Conservation (phyloP, 2,329 filamentous ascomycete species). For the Pochonia chlamydosporia region DNA sequence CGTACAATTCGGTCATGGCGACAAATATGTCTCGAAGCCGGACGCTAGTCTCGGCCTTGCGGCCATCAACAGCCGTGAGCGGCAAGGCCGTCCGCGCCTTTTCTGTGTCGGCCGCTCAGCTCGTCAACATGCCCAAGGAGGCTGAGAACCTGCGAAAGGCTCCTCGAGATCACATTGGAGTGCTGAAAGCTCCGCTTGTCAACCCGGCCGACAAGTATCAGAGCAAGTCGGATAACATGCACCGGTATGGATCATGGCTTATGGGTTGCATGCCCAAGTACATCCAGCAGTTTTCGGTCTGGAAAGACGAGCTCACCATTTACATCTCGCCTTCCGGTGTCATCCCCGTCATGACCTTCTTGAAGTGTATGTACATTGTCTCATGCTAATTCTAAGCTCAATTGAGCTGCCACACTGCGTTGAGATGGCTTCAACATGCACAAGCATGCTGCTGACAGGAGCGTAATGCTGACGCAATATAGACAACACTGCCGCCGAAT, state of each 20-base stretch:
- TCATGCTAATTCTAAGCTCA: constrained; percentile 1
- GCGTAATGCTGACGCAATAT: neutral
- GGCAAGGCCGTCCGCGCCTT: constrained; percentile 42
- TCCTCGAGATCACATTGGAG: constrained; percentile 49
- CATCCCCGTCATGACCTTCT: constrained; percentile 86
- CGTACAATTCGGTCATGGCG: constrained; percentile 45
- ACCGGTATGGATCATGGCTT: constrained; percentile 93
- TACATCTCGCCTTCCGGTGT: constrained; percentile 86
- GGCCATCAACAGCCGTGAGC: constrained; percentile 37
- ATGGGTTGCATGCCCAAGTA: constrained; percentile 97
- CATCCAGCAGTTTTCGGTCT: constrained; percentile 97
- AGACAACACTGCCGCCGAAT: constrained; percentile 96
- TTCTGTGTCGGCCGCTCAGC: constrained; percentile 39
- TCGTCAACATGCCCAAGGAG: constrained; percentile 55
- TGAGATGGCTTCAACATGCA: neutral
- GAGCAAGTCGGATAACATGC: constrained; percentile 79
- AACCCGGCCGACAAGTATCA: constrained; percentile 93
- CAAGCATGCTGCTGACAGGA: neutral
- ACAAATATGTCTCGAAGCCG: constrained; percentile 53
- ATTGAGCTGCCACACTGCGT: neutral
- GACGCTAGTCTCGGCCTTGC: constrained; percentile 49
- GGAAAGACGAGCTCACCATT: constrained; percentile 97
- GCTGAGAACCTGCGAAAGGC: constrained; percentile 63
- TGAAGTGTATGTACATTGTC: constrained; percentile 58
- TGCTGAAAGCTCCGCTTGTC: constrained; percentile 71